Evolutionary conservation across 2,329 filamentous ascomycete species (phyloP).

Genomic region (Cladophialophora exuberans): DNA sequence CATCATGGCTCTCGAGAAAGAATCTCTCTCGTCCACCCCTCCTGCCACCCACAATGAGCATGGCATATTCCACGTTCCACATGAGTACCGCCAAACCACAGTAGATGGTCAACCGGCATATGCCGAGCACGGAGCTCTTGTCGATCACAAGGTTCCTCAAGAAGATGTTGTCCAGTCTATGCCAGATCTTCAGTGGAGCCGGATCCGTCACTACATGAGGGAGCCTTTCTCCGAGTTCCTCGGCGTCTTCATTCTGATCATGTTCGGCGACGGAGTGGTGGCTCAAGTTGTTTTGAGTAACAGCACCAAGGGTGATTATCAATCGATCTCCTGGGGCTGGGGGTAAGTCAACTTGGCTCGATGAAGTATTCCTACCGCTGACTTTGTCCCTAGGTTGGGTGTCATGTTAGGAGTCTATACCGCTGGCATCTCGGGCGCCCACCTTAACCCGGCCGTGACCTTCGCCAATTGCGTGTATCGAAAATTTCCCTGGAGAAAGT

Average conservation of each 20-base stretch:
- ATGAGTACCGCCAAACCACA: constrained; percentile 26
- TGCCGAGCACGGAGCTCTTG: constrained; percentile 38
- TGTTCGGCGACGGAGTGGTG: constrained; percentile 71
- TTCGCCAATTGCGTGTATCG: constrained; percentile 64
- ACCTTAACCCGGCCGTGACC: constrained; percentile 70
- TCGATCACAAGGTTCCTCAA: constrained; percentile 40
- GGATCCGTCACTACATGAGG: constrained; percentile 54
- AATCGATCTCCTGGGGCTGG: constrained; percentile 58
- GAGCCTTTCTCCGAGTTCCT: constrained; percentile 70
- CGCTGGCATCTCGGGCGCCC: constrained; percentile 61
- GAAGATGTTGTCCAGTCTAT: constrained; percentile 32
- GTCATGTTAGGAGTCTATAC: constrained; percentile 71
- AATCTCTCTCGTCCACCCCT: constrained; percentile 23
- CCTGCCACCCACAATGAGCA: constrained; percentile 26
- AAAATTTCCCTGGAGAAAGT: constrained; percentile 69
- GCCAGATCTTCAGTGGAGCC: constrained; percentile 54
- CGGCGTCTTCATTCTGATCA: constrained; percentile 67
- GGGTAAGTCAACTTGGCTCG: constrained; percentile 40
- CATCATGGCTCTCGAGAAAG: constrained; percentile 27
- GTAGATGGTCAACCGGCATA: constrained; percentile 23
- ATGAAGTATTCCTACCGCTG: constrained; percentile 14
- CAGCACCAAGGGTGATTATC: constrained; percentile 49
- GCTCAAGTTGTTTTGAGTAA: constrained; percentile 63
- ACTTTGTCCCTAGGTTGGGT: constrained; percentile 54
- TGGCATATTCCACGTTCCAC: constrained; percentile 5